Evolutionary conservation across 805 yeast species (phyloP).

Genomic region (Danielozyma ontarioensis): DNA sequence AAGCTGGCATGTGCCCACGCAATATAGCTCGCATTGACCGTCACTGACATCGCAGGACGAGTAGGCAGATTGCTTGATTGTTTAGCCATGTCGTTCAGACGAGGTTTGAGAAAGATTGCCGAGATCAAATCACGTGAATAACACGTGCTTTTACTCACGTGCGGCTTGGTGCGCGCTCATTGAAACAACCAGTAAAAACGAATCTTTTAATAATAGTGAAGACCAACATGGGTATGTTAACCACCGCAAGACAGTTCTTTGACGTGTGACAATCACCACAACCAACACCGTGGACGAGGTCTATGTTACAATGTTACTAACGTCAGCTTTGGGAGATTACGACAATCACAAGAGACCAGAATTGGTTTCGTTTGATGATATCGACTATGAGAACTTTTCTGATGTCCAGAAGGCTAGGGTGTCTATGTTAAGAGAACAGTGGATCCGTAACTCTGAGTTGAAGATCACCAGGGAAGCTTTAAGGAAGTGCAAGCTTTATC

Average conservation of each 20-base stretch:
- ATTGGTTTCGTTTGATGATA: slow-evolving; percentile 76
- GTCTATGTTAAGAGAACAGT: slow-evolving; percentile 74
- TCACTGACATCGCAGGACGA: too few relatives aligned
- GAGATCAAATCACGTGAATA: neutral
- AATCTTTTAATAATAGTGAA: neutral
- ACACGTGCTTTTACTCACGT: neutral
- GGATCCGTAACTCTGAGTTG: slow-evolving; percentile 64
- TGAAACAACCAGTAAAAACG: neutral
- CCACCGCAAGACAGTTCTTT: slow-evolving; percentile 4
- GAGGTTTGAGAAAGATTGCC: neutral
- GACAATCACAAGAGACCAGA: slow-evolving; percentile 52
- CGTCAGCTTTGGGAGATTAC: slow-evolving; percentile 29
- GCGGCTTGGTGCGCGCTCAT: neutral
- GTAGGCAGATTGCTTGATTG: too few relatives aligned
- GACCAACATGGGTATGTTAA: slow-evolving; percentile 8
- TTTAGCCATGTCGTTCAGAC: neutral
- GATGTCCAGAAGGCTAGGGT: slow-evolving; percentile 71
- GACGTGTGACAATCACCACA: slow-evolving; percentile 36
- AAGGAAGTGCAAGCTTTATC: slow-evolving; percentile 68
- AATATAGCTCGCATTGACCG: slow-evolving; percentile 59
- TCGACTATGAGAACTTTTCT: slow-evolving; percentile 62
- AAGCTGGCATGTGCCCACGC: slow-evolving; percentile 69
- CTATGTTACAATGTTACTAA: slow-evolving; percentile 6
- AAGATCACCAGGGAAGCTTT: slow-evolving; percentile 69
- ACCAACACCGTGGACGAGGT: slow-evolving; percentile 2